phyloP scores from a whole-genome alignment of 2,329 filamentous ascomycete species.

The Emergomyces pasteurianus region DNA sequence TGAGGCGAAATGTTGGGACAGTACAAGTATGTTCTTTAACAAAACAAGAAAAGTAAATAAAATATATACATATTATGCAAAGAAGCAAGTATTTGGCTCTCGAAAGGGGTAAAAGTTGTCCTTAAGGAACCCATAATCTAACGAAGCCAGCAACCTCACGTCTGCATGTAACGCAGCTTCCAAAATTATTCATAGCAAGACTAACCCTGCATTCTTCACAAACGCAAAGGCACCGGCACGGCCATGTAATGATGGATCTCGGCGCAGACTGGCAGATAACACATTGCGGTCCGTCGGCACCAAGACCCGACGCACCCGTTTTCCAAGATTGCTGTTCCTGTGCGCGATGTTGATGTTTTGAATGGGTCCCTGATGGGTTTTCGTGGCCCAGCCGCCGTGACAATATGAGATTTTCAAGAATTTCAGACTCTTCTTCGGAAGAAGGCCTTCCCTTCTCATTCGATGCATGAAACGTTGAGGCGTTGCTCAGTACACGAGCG shows the following conservation, averaged over 20 bases:
- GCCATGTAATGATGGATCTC: constrained; percentile 87
- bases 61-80: neutral
- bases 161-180: constrained; percentile 89
- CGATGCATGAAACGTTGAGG: constrained; percentile 4
- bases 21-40: neutral
- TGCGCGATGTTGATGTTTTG: neutral
- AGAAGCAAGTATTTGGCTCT: neutral
- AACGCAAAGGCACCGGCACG: constrained; percentile 83
- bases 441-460: constrained; percentile 24
- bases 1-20: neutral
- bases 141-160: constrained; percentile 82
- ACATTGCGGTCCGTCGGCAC: constrained; percentile 66
- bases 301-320: constrained; percentile 60
- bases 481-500: constrained; percentile 16
- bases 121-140: constrained; percentile 69
- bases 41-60: neutral
- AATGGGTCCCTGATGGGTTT: constrained; percentile 5
- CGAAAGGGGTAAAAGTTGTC: neutral
- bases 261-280: constrained; percentile 86
- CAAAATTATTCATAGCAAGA: constrained; percentile 92
- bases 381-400: constrained; percentile 32
- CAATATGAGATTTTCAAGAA: constrained; percentile 50
- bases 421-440: constrained; percentile 43
- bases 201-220: constrained; percentile 93
- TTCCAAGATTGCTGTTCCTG: constrained; percentile 44